Evolutionary conservation across 352 stramenopile species (phyloP), one percentile per base, ranked within the genome.

Genomic region (Phytophthora hybrid): DNA sequence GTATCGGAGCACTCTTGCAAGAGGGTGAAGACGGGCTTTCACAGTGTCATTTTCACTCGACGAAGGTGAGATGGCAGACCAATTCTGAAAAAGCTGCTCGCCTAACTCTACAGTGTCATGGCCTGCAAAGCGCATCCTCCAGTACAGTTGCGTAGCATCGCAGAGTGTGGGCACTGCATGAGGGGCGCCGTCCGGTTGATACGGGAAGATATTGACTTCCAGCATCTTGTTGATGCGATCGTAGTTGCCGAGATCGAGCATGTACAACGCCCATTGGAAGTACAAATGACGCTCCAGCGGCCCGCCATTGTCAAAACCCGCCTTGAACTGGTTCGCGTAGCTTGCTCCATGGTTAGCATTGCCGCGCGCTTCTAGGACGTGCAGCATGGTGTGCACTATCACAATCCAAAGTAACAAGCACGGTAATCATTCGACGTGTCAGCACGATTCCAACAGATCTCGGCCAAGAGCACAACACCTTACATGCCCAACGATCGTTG

Each of bases 291-390:
- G 76, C 66, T 94, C 86, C 1, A 97, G 71, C 44, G 87, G 85
- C 8, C 83, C 86, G 49, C 81, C 89, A 29, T 93, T 94, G 59
- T 94, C 86, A 34, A 95, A 95, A 19, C 79, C 74, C 51, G 90
- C 88, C 80, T 89, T 85, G 67, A 91, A 88, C 34, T 93, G 85
- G n/a, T 93, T 82, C n/a, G 87, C 85, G 51, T 93, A 93, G 53
- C 90, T 97, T 13, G 90, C 88, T 59, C 88, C 90, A 61, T 97
- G 87, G 67, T 95, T 94, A 14, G 89, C 86, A 47, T 97, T 97
- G 21, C 88, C 88, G 52, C 87, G 84, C 9, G 79, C 83, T 81
- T 97, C 87, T 5, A 92, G 61, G 4, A 94, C 79, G 51, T 97
- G 84, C 26, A 97, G 69, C 60, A 94, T 83, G 5, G 88, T 94